Evolutionary conservation across 257 asterid species (phyloP).

Genomic region (Solanum corneliomulleri): DNA sequence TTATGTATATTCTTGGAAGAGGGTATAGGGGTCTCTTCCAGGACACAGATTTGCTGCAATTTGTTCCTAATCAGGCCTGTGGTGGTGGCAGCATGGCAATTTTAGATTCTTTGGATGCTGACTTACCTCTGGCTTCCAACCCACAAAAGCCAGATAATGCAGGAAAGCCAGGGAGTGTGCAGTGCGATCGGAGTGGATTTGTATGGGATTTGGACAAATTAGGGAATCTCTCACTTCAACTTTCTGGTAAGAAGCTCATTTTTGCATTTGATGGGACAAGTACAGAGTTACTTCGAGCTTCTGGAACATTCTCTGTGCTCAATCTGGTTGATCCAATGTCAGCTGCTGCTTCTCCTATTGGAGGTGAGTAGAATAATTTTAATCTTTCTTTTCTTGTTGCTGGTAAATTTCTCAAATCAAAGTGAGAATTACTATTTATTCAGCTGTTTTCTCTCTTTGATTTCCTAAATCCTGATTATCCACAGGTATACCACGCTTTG

Average conservation of each 20-base stretch:
- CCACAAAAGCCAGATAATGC: conserved; percentile 66
- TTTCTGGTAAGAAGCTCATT: conserved; percentile 85
- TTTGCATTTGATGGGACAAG: conserved; percentile 98
- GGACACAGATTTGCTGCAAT: conserved; percentile 75
- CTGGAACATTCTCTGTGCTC: conserved; percentile 88
- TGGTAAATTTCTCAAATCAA: neutral
- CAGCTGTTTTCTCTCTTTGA: conserved; percentile 3
- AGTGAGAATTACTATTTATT: neutral
- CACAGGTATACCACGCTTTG: conserved; percentile 97
- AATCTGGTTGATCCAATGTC: conserved; percentile 98
- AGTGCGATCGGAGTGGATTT: conserved; percentile 80
- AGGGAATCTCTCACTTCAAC: conserved; percentile 72
- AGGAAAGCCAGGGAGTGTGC: conserved; percentile 61
- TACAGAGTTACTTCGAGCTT: conserved; percentile 69
- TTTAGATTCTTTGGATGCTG: conserved; percentile 88
- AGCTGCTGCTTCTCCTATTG: conserved; percentile 98
- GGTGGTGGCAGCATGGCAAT: conserved; percentile 99
- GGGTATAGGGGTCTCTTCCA: conserved; percentile 97
- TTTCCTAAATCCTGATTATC: conserved; percentile 9
- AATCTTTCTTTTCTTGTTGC: neutral
- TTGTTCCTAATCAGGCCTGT: conserved; percentile 97
- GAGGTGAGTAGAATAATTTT: conserved; percentile 49
- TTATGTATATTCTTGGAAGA: conserved; percentile 92
- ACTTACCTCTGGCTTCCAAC: conserved; percentile 49
- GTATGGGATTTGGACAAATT: conserved; percentile 96